Evolutionary conservation across 352 stramenopile genomes (phyloP).

Genomic region (Phytophthora capsici): DNA sequence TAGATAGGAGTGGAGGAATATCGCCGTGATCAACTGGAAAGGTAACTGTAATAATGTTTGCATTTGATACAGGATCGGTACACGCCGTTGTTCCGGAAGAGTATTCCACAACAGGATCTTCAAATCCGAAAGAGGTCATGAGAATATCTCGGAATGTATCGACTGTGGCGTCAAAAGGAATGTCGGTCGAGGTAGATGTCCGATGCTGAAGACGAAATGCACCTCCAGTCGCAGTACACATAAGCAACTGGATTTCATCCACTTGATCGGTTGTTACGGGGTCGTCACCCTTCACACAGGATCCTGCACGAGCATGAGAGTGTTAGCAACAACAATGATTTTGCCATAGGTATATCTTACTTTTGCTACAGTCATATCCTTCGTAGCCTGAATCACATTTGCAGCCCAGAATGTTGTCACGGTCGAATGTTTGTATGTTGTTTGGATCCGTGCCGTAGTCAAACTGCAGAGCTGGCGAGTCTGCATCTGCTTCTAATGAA

Average conservation of each 20-base stretch:
- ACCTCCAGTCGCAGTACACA: slow-evolving; percentile 65
- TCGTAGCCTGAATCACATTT: slow-evolving; percentile 91
- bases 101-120: slow-evolving; percentile 58
- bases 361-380: slow-evolving; percentile 88
- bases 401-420: slow-evolving; percentile 81
- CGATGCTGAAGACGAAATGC: slow-evolving; percentile 73
- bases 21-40: slow-evolving; percentile 62
- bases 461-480: slow-evolving; percentile 57
- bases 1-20: slow-evolving; percentile 47
- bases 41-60: slow-evolving; percentile 64
- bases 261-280: slow-evolving; percentile 78
- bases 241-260: slow-evolving; percentile 83
- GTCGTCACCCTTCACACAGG: slow-evolving; percentile 89
- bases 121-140: slow-evolving; percentile 50
- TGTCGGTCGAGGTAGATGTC: slow-evolving; percentile 46
- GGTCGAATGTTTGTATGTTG: slow-evolving; percentile 80
- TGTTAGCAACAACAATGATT: background rate
- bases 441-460: slow-evolving; percentile 77
- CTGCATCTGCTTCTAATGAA: slow-evolving; percentile 59
- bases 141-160: slow-evolving; percentile 64
- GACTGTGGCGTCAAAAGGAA: slow-evolving; percentile 60
- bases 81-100: slow-evolving; percentile 45
- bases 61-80: slow-evolving; percentile 30
- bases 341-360: slow-evolving; percentile 32
- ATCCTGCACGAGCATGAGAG: slow-evolving; percentile 41